Percentiles rank a stretch among this genome's conserved stretches.
These are phyloP conservation scores for Paracoccidioides brasiliensis DNA, from an alignment of 2,329 filamentous ascomycete genomes.

Conservation along the genomic window DNA sequence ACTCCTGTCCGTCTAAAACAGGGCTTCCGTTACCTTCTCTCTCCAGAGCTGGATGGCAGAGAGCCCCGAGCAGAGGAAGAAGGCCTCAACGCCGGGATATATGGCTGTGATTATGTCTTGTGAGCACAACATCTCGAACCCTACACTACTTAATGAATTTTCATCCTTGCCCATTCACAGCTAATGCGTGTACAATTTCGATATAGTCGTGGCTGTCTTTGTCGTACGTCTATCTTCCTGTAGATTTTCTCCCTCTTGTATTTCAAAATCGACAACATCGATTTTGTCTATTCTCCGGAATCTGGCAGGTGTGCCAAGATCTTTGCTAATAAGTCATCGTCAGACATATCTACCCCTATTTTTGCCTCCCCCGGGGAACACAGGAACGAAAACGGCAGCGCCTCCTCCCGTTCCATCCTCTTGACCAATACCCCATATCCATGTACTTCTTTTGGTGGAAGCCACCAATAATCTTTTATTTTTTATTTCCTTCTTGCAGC, in stretches of 20 bases:
- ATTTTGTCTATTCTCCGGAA: background rate
- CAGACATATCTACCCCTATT: conserved; percentile 54
- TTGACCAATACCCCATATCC: background rate
- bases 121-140: conserved; percentile 32
- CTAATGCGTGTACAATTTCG: conserved; percentile 3
- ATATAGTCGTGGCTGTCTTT: conserved; percentile 46
- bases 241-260: background rate
- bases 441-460: background rate
- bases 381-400: conserved; percentile 29
- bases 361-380: conserved; percentile 40
- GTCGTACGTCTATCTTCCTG: conserved; percentile 27
- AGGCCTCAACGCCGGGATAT: conserved; percentile 53
- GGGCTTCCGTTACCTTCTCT: conserved; percentile 36
- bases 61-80: conserved; percentile 42
- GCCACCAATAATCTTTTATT: background rate
- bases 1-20: conserved; percentile 11
- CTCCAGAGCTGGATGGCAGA: conserved; percentile 38
- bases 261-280: background rate
- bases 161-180: conserved; percentile 5
- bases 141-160: conserved; percentile 2
- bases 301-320: background rate
- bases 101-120: conserved; percentile 69
- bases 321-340: conserved; percentile 12
- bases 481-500: background rate
- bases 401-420: conserved; percentile 33